These are phyloP conservation scores for Lachancea quebecensis DNA, from an alignment of 805 yeast genomes.

Conservation along the genomic window DNA sequence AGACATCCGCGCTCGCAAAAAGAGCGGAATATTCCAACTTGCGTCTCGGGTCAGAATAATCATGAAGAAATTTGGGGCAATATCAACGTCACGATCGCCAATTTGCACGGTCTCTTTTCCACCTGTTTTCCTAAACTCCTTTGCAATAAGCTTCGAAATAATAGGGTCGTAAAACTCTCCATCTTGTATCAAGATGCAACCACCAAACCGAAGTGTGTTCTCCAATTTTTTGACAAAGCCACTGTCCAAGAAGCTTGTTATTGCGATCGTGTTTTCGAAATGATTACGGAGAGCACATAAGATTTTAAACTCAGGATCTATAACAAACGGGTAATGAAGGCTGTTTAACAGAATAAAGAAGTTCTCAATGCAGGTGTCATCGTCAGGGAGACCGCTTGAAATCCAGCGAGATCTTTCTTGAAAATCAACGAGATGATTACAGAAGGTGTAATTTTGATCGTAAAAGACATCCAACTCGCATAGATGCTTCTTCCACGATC, in stretches of 20 bases:
- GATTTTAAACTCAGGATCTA: conserved; percentile 63
- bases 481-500: conserved; percentile 35
- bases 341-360: conserved; percentile 27
- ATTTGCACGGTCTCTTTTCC: conserved; percentile 58
- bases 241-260: conserved; percentile 67
- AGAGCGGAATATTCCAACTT: conserved; percentile 39
- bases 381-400: conserved; percentile 45
- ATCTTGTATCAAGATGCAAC: conserved; percentile 61
- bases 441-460: conserved; percentile 32
- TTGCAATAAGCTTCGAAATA: conserved; percentile 51
- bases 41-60: conserved; percentile 58
- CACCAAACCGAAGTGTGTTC: conserved; percentile 80
- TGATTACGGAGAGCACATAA: conserved; percentile 35
- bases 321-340: conserved; percentile 50
- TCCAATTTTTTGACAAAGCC: conserved; percentile 64
- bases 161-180: conserved; percentile 79
- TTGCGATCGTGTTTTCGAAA: conserved; percentile 33
- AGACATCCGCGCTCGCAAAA: conserved; percentile 55
- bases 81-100: conserved; percentile 60
- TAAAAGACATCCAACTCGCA: conserved; percentile 32
- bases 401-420: conserved; percentile 46
- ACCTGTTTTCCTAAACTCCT: conserved; percentile 57
- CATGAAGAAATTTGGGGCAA: conserved; percentile 55
- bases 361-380: conserved; percentile 59
- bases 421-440: conserved; percentile 36